A percentile compares a stretch with the other conserved stretches of the same genome.
Evolutionary conservation across 1,284 basidiomycete genomes (phyloP).

Genomic region (Nidula niveotomentosa): DNA sequence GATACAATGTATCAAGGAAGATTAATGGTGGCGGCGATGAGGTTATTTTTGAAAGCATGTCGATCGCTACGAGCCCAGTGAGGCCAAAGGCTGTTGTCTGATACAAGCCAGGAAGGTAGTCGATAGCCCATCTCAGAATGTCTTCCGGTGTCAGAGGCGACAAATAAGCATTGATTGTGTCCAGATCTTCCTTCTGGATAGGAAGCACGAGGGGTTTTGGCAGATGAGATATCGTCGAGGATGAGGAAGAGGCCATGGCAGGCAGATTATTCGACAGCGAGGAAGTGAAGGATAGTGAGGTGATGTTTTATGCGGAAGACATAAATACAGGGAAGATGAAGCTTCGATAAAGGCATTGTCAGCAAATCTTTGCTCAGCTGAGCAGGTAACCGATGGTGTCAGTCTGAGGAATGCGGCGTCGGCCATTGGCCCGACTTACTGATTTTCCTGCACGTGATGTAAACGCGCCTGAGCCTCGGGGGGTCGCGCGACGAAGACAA

Average conservation of each 20-base stretch:
- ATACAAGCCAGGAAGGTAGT: conserved; percentile 76
- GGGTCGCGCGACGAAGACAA: no score
- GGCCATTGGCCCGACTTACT: no score
- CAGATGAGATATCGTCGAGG: conserved; percentile 19
- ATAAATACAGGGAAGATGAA: no score
- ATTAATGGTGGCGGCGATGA: conserved; percentile 70
- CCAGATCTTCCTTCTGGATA: conserved; percentile 61
- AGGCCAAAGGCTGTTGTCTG: conserved; percentile 96
- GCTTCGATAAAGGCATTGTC: not conserved
- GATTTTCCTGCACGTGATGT: not conserved
- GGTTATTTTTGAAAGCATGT: conserved; percentile 88
- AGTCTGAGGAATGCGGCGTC: conserved; percentile 14
- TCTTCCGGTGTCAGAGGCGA: conserved; percentile 73
- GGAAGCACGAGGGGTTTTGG: conserved; percentile 60
- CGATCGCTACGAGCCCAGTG: conserved; percentile 87
- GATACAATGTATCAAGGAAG: conserved; percentile 96
- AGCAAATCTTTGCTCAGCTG: not conserved
- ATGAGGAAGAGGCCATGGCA: conserved; percentile 2
- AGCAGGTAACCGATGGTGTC: conserved; percentile 14
- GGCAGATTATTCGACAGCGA: no score
- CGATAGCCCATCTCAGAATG: conserved; percentile 82
- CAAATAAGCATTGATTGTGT: conserved; percentile 74
- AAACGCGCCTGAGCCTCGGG: not conserved
- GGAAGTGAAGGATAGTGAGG: no score
- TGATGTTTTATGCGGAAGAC: no score